Evolutionary conservation across 2,329 filamentous ascomycete species (phyloP).

Genomic region (Cercospora sesami): DNA sequence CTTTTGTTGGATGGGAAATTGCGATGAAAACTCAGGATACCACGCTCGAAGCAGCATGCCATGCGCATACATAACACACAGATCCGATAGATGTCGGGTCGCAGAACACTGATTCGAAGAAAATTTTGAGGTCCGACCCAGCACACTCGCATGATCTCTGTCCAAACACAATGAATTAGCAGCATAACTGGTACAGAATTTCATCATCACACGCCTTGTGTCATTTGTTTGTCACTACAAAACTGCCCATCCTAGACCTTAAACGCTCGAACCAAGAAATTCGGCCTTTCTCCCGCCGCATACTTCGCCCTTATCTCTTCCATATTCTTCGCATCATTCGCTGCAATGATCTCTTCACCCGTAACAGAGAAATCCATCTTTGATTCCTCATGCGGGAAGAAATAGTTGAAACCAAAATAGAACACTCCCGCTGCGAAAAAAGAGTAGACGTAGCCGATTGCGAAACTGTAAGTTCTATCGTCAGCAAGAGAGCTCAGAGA

Average conservation of each 20-base stretch:
- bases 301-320: constrained; percentile 26
- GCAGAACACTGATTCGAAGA: neutral
- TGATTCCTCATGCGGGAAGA: constrained; percentile 67
- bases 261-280: constrained; percentile 28
- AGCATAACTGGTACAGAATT: neutral
- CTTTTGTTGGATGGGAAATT: too few relatives aligned
- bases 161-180: neutral
- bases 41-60: too few relatives aligned
- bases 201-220: neutral
- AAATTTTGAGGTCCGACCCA: too few relatives aligned
- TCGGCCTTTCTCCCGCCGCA: constrained; percentile 27
- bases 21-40: too few relatives aligned
- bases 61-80: too few relatives aligned
- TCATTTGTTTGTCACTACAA: neutral
- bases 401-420: constrained; percentile 40
- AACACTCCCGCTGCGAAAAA: constrained; percentile 40
- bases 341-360: constrained; percentile 59
- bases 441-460: constrained; percentile 43
- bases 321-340: constrained; percentile 38
- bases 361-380: constrained; percentile 75
- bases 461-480: constrained; percentile 36
- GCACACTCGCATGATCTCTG: neutral
- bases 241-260: constrained; percentile 24
- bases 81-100: neutral
- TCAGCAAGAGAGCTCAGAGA: neutral